phyloP scores from a whole-genome alignment of 2,329 filamentous ascomycete genomes.

The Fusarium newnesense region DNA sequence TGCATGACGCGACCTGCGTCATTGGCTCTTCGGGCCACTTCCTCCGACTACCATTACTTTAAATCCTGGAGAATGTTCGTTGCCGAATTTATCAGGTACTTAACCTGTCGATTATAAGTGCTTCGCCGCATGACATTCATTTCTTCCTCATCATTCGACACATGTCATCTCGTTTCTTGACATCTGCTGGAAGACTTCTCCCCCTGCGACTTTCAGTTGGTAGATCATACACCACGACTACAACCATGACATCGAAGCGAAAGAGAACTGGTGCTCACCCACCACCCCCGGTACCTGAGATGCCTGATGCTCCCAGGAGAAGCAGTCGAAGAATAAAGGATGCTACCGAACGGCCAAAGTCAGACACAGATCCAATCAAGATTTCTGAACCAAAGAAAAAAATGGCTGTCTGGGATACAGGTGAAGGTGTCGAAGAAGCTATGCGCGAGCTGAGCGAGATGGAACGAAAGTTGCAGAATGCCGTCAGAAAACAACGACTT shows the following conservation, averaged over 20 bases:
- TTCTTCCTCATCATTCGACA: not conserved
- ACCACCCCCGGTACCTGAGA: conserved; percentile 31
- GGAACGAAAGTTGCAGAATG: conserved; percentile 57
- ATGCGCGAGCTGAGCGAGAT: conserved; percentile 60
- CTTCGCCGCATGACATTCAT: not conserved
- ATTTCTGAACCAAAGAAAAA: not conserved
- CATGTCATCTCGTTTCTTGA: conserved; percentile 15
- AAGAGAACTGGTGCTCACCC: conserved; percentile 46
- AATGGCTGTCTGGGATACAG: conserved; percentile 22
- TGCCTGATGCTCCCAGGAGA: conserved; percentile 37
- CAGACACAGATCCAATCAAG: not conserved
- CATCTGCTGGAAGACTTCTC: conserved; percentile 13
- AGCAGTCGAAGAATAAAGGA: conserved; percentile 42
- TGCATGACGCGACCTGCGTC: conserved; percentile 45
- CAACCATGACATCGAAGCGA: conserved; percentile 53
- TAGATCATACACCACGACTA: conserved; percentile 8
- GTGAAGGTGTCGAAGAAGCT: conserved; percentile 50
- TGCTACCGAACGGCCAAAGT: not conserved
- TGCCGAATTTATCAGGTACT: not conserved
- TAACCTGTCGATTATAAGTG: not conserved
- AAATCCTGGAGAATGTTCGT: conserved; percentile 9
- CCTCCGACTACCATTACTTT: conserved; percentile 31
- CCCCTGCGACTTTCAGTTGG: not conserved
- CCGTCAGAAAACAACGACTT: conserved; percentile 58
- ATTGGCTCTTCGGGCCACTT: conserved; percentile 37